Evolutionary conservation across 2,329 filamentous ascomycete species (phyloP), one percentile per base, ranked within the genome.

Genomic region (Rhinocladiella mackenziei): DNA sequence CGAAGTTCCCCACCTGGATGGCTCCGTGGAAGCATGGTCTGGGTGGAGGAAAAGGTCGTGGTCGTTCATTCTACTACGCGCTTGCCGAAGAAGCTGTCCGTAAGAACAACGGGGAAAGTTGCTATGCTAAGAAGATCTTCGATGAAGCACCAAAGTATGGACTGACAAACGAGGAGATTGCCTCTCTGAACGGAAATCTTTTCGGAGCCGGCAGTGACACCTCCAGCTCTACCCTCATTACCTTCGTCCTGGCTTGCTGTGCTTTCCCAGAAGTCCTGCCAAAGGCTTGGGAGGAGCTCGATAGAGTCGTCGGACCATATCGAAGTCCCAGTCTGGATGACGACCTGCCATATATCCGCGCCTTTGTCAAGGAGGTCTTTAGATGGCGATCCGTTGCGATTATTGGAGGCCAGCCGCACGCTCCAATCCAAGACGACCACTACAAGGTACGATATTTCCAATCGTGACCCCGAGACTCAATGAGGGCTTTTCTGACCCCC

Each of bases 281-380:
- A 1, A 70, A 66, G 15, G 67, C 73, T 0, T 70, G 73, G 47
- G 66, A 66, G 15, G 75, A 66, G 57, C 45, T 80, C 3, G 74
- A 78, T 49, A 58, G 62, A 1, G 68, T 77, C 1, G 63, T 80
- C 2, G 76, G 76, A 3, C 54, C 61, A 0, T 43, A 65, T 11
- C 65, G 77, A 2, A 65, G 68, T 4, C 76, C 77, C 0, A 59
- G 56, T 17, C 71, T 71, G 56, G 66, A 71, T 26, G 60, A 65
- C 0, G 59, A 63, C 1, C 56, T 81, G 9, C 75, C 75, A 0
- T 80, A 80, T 52, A 58, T 79, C 23, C 65, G 69, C 11, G 73
- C 72, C 2, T 65, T 77, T 8, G 66, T 78, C 13, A 78, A 79
- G 49, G 78, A 82, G 48, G 66, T 74, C 1, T 62, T 79, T 11